Evolutionary conservation across 2,329 filamentous ascomycete species (phyloP).

Genomic region (Microsporum ferrugineum): DNA sequence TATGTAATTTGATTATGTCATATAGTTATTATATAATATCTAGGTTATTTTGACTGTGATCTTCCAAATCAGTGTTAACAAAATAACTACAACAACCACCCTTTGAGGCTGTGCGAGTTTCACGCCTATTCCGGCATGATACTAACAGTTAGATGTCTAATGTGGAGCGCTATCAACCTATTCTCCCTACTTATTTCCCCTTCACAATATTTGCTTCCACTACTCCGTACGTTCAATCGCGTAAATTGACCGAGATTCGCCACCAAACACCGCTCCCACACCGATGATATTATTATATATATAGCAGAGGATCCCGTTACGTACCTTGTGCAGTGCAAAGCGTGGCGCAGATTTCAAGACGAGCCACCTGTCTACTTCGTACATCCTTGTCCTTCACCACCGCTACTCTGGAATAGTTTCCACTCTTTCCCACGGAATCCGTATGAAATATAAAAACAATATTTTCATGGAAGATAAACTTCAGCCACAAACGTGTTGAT

Average conservation of each 20-base stretch:
- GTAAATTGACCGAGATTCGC: not conserved
- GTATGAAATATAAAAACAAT: not conserved
- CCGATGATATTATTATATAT: no score
- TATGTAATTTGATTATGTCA: not conserved
- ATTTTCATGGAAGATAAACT: not conserved
- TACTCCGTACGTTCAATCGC: not conserved
- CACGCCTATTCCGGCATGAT: no score
- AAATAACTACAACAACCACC: not conserved
- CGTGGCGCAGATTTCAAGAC: not conserved
- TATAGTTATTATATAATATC: not conserved
- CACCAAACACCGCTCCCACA: not conserved
- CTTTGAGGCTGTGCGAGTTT: no score
- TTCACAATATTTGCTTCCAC: no score
- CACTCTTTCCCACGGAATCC: not conserved
- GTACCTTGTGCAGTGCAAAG: not conserved
- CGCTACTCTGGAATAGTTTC: not conserved
- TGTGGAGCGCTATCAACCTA: no score
- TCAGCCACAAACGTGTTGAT: conserved; percentile 1
- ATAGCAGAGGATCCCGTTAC: not conserved
- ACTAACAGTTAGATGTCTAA: no score
- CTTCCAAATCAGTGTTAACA: not conserved
- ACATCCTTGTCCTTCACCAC: not conserved
- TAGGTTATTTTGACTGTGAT: not conserved
- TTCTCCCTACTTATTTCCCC: no score
- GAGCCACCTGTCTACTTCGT: not conserved